Conservation (phyloP, 257 asterid species). For the Prunella vulgaris region DNA sequence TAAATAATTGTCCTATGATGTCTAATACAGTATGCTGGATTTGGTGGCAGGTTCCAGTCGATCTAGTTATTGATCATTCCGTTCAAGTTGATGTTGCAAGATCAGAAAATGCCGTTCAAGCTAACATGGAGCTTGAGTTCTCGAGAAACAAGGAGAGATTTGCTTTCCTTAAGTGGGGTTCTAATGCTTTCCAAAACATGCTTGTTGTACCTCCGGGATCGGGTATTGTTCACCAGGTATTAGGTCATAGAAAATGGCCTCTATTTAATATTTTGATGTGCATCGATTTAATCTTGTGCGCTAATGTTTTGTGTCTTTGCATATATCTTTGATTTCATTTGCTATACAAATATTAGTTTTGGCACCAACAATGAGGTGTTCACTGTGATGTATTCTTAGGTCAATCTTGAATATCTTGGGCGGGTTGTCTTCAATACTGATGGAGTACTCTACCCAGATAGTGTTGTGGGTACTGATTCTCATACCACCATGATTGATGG, state of each 20-base stretch:
- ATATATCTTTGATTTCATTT: neutral
- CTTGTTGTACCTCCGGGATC: constrained; percentile 99
- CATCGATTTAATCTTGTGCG: neutral
- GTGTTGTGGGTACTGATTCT: constrained; percentile 96
- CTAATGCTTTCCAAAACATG: constrained; percentile 90
- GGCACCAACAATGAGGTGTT: constrained; percentile 6
- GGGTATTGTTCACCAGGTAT: constrained; percentile 97
- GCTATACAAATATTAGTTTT: neutral
- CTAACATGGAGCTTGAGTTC: constrained; percentile 89
- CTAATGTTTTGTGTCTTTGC: constrained; percentile 8
- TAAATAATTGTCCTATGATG: neutral
- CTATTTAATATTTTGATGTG: neutral
- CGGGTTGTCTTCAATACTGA: constrained; percentile 83
- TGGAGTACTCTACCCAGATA: constrained; percentile 88
- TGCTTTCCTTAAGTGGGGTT: constrained; percentile 98
- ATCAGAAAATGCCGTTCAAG: constrained; percentile 89
- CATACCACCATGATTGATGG: constrained; percentile 99
- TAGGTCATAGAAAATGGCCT: constrained; percentile 7
- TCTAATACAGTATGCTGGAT: constrained; percentile 18
- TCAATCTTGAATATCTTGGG: constrained; percentile 91
- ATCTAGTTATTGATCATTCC: constrained; percentile 92
- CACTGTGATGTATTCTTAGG: constrained; percentile 38
- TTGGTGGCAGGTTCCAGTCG: constrained; percentile 85
- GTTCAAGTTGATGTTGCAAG: constrained; percentile 96
- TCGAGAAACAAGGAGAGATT: constrained; percentile 95